These are phyloP conservation scores for Aspergillus vadensis DNA, from an alignment of 2,329 filamentous ascomycete species.

Conservation along the genomic window DNA sequence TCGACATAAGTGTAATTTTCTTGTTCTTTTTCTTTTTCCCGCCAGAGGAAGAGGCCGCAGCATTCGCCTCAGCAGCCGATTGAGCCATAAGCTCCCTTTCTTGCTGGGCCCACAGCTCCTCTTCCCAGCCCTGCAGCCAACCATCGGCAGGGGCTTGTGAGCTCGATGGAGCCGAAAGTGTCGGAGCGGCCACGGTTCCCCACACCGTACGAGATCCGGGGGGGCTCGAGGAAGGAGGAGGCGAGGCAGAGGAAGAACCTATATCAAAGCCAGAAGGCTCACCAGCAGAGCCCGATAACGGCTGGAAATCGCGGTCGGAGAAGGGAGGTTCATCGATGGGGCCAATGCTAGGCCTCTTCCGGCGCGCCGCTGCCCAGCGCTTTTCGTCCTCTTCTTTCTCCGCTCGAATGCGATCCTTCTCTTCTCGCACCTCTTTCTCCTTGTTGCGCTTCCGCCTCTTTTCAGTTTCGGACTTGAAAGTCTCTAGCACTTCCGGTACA, in stretches of 20 bases:
- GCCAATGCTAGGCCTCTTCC: constrained; percentile 57
- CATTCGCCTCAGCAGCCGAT: constrained; percentile 40
- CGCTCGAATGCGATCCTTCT: constrained; percentile 78
- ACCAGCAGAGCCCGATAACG: constrained; percentile 50
- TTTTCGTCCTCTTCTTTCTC: constrained; percentile 76
- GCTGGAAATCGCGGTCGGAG: constrained; percentile 66
- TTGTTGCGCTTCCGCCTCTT: constrained; percentile 72
- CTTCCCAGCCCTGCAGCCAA: constrained; percentile 83
- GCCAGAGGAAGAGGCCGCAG: constrained; percentile 22
- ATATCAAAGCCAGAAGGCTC: constrained; percentile 33
- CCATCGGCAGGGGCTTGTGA: constrained; percentile 61
- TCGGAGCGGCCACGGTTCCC: constrained; percentile 74
- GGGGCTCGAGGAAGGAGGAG: constrained; percentile 76
- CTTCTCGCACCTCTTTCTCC: constrained; percentile 83
- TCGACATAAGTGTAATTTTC: constrained; percentile 71
- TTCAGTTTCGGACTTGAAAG: constrained; percentile 76
- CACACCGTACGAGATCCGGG: constrained; percentile 79
- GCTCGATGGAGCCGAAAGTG: constrained; percentile 58
- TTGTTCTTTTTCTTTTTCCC: constrained; percentile 66
- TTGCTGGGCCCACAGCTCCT: constrained; percentile 68
- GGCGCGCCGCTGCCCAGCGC: constrained; percentile 67
- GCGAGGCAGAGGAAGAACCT: constrained; percentile 42
- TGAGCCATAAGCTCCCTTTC: constrained; percentile 53
- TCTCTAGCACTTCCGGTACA: constrained; percentile 69
- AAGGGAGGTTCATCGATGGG: constrained; percentile 49